phyloP scores from a whole-genome alignment of 2,329 filamentous ascomycete genomes.

The Sclerotinia glacialis region DNA sequence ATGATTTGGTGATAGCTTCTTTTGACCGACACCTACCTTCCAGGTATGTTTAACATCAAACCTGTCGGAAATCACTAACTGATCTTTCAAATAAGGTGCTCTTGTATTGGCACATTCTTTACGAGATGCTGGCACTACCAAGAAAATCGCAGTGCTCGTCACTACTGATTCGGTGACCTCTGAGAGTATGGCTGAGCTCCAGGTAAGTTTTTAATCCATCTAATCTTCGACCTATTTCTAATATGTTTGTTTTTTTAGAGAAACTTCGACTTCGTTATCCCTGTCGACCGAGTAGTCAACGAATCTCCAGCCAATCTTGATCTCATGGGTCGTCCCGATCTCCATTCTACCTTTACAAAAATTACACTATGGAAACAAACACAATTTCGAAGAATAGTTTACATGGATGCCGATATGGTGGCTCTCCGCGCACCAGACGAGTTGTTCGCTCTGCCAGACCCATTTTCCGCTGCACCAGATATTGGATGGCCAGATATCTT shows the following conservation, averaged over 20 bases:
- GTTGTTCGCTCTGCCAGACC: constrained; percentile 66
- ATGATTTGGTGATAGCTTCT: constrained; percentile 64
- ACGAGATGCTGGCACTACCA: constrained; percentile 81
- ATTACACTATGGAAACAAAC: constrained; percentile 89
- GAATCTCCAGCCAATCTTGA: constrained; percentile 75
- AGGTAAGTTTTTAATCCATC: constrained; percentile 49
- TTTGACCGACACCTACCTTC: constrained; percentile 87
- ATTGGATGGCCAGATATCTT: constrained; percentile 98
- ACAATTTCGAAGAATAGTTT: constrained; percentile 89
- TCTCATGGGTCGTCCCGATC: constrained; percentile 86
- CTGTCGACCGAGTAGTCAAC: constrained; percentile 77
- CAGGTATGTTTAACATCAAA: constrained; percentile 57
- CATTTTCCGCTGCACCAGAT: constrained; percentile 77
- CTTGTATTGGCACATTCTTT: constrained; percentile 92
- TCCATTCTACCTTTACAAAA: constrained; percentile 94
- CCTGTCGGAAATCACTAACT: constrained; percentile 24
- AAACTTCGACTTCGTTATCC: constrained; percentile 84
- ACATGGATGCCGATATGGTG: constrained; percentile 93
- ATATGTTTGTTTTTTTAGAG: constrained; percentile 48
- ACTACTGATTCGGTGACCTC: constrained; percentile 75
- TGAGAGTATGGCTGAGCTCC: constrained; percentile 74
- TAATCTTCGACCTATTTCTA: constrained; percentile 22
- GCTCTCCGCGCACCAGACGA: constrained; percentile 88
- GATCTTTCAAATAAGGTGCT: constrained; percentile 55
- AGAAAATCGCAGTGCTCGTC: constrained; percentile 81